Percentiles rank a stretch among this genome's conserved stretches.
Evolutionary conservation across 1,284 basidiomycete genomes (phyloP).

Genomic region (Blastosporella zonata): DNA sequence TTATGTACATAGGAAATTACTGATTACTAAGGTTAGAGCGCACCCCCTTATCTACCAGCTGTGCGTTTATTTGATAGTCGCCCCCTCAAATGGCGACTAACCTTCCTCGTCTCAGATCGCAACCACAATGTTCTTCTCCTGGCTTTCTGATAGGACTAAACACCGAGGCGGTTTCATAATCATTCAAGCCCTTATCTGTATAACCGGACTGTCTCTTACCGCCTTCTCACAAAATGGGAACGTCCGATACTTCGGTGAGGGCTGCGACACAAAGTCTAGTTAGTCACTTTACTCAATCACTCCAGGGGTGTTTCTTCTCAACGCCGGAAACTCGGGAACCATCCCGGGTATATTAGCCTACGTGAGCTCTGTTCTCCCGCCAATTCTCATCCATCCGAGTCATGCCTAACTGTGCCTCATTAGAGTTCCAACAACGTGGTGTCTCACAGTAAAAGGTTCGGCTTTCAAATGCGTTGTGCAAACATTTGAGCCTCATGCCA

Average conservation of each 20-base stretch:
- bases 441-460: constrained; percentile 40
- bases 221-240: constrained; percentile 34
- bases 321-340: constrained; percentile 37
- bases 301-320: constrained; percentile 39
- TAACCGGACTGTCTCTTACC: constrained; percentile 34
- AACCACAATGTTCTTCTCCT: constrained; percentile 37
- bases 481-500: neutral
- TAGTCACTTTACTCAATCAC: neutral
- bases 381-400: no score
- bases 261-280: neutral
- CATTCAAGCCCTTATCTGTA: constrained; percentile 33
- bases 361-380: constrained; percentile 23
- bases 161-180: constrained; percentile 38
- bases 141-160: constrained; percentile 38
- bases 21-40: constrained; percentile 28
- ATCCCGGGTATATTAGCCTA: constrained; percentile 41
- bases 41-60: constrained; percentile 39
- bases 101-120: constrained; percentile 24
- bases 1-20: neutral
- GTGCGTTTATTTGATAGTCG: constrained; percentile 23
- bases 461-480: neutral
- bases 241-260: constrained; percentile 40
- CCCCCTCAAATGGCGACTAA: neutral
- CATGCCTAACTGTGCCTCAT: constrained; percentile 5
- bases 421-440: constrained; percentile 45